Evolutionary conservation across 306 rosid genomes (phyloP).

Genomic region (Styphnolobium japonicum): DNA sequence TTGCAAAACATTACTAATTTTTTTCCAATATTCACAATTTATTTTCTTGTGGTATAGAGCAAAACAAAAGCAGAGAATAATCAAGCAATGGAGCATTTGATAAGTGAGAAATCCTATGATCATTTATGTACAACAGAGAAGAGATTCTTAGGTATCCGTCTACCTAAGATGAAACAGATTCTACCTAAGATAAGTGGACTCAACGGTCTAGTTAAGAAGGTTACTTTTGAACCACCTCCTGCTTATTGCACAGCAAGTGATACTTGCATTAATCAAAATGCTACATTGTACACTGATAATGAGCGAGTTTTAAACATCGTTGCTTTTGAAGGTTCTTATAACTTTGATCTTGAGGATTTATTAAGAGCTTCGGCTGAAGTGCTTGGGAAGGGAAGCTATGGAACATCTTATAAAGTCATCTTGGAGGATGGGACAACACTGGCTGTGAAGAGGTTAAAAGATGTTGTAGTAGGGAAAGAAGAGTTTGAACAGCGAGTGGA

Average conservation of each 20-base stretch:
- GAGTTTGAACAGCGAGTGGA: conserved; percentile 61
- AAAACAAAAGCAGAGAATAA: neutral
- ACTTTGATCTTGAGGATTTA: conserved; percentile 56
- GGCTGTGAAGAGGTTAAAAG: conserved; percentile 55
- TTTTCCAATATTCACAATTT: neutral
- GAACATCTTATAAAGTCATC: conserved; percentile 57
- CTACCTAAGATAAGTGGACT: too few relatives aligned
- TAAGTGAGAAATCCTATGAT: neutral
- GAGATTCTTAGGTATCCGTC: neutral
- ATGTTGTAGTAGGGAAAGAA: conserved; percentile 44
- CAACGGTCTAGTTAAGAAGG: too few relatives aligned
- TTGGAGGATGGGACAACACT: conserved; percentile 53
- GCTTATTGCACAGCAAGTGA: too few relatives aligned
- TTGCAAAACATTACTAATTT: too few relatives aligned
- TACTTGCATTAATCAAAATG: too few relatives aligned
- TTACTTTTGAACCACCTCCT: too few relatives aligned
- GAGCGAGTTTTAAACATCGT: too few relatives aligned
- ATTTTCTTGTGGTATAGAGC: neutral
- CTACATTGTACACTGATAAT: too few relatives aligned
- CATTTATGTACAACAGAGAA: too few relatives aligned
- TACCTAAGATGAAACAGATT: neutral
- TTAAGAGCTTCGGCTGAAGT: conserved; percentile 61
- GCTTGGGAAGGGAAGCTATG: conserved; percentile 57
- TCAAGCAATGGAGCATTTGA: neutral
- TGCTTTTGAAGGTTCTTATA: conserved; percentile 44